Percentiles rank a stretch among this genome's conserved stretches.
Conservation (phyloP, 2,329 filamentous ascomycete species). For the Sarocladiaceae sp. region DNA sequence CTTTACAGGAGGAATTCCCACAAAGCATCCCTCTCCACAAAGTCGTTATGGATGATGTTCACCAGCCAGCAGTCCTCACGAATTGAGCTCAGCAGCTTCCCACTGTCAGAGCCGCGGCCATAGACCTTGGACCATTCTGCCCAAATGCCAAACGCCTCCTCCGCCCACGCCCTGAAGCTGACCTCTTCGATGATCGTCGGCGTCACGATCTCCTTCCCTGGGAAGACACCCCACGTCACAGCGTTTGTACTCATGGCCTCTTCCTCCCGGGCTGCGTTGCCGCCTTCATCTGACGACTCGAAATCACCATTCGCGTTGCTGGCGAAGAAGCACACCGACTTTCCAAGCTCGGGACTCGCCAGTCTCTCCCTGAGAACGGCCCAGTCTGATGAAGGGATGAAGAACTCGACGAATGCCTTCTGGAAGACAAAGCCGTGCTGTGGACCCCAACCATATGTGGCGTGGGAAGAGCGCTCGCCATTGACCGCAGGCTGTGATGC, state of each 20-base stretch:
- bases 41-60: constrained; percentile 82
- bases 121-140: constrained; percentile 89
- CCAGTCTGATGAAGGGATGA: constrained; percentile 73
- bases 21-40: constrained; percentile 61
- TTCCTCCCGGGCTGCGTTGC: constrained; percentile 17
- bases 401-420: constrained; percentile 97
- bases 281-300: constrained; percentile 54
- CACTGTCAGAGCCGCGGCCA: constrained; percentile 63
- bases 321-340: constrained; percentile 80
- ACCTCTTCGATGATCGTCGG: constrained; percentile 96
- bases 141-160: constrained; percentile 96
- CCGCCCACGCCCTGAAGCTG: constrained; percentile 87
- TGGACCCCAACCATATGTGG: constrained; percentile 89
- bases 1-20: constrained; percentile 59
- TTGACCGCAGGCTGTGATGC: constrained; percentile 94
- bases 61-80: constrained; percentile 77
- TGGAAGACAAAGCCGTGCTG: constrained; percentile 93
- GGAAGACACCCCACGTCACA: constrained; percentile 95
- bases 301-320: constrained; percentile 74
- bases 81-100: constrained; percentile 61
- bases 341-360: constrained; percentile 44
- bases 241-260: constrained; percentile 64
- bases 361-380: constrained; percentile 57
- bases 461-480: constrained; percentile 68
- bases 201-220: constrained; percentile 90